Evolutionary conservation across 75 land plant species (phyloP).

Genomic region (Picea glauca): DNA sequence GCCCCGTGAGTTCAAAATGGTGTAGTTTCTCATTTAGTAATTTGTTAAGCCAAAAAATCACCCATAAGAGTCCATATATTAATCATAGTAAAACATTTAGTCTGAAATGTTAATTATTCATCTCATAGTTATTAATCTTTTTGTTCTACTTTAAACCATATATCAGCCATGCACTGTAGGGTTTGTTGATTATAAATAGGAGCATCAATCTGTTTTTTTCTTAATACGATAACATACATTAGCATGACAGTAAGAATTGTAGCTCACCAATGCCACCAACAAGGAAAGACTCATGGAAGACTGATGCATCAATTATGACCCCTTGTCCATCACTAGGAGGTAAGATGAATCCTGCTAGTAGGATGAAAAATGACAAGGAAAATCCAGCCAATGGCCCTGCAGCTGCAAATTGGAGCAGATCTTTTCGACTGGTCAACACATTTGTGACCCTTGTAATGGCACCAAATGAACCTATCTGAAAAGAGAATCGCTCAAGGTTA

Average conservation of each 20-base stretch:
- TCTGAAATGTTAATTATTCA: background rate
- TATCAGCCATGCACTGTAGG: background rate
- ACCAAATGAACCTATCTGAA: slow-evolving; percentile 96
- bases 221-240: background rate
- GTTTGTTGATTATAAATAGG: background rate
- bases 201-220: background rate
- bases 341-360: slow-evolving; percentile 68
- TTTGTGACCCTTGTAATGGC: slow-evolving; percentile 74
- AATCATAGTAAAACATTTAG: background rate
- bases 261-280: slow-evolving; percentile 78
- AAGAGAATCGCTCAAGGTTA: slow-evolving; percentile 13
- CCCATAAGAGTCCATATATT: background rate
- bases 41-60: background rate
- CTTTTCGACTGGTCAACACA: slow-evolving; percentile 65
- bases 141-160: background rate
- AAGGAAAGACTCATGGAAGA: slow-evolving; percentile 89
- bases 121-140: background rate
- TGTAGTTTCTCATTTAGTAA: background rate
- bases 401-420: slow-evolving; percentile 75
- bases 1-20: background rate
- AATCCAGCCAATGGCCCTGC: slow-evolving; percentile 90
- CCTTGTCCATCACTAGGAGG: slow-evolving; percentile 84
- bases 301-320: slow-evolving; percentile 58
- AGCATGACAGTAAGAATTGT: slow-evolving; percentile 8
- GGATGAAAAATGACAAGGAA: slow-evolving; percentile 52